These are phyloP conservation scores for Amanita muscaria DNA, from an alignment of 768 basidiomycete genomes.

Conservation along the genomic window DNA sequence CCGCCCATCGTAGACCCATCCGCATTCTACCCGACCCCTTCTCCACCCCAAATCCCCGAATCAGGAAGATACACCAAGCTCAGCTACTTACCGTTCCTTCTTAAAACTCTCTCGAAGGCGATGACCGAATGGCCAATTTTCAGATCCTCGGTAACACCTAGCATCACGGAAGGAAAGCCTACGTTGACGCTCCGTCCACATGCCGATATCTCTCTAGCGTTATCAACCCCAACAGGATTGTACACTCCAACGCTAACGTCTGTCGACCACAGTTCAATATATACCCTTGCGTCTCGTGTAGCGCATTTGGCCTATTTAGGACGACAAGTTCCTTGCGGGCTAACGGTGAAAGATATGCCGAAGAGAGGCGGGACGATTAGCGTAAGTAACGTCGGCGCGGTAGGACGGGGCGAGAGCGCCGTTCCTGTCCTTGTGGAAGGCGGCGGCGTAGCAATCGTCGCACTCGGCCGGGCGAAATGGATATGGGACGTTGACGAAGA, in stretches of 20 bases:
- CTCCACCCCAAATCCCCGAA: constrained; percentile 35
- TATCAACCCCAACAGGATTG: constrained; percentile 75
- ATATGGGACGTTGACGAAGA: constrained; percentile 54
- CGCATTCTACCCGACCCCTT: constrained; percentile 29
- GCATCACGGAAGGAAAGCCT: constrained; percentile 36
- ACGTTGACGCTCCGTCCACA: constrained; percentile 64
- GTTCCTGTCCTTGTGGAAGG: constrained; percentile 72
- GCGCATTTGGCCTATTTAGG: constrained; percentile 56
- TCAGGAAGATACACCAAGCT: constrained; percentile 53
- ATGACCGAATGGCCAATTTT: constrained; percentile 85
- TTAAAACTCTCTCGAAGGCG: constrained; percentile 72
- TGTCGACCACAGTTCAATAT: constrained; percentile 49
- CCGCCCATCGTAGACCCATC: constrained; percentile 28
- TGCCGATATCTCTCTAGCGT: constrained; percentile 67
- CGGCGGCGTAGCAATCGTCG: constrained; percentile 80
- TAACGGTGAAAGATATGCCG: constrained; percentile 64
- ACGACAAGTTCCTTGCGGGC: constrained; percentile 54
- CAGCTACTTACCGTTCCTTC: constrained; percentile 75
- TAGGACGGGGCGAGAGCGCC: constrained; percentile 66
- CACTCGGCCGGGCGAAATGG: constrained; percentile 73
- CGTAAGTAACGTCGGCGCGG: constrained; percentile 74
- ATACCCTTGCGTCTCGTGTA: constrained; percentile 51
- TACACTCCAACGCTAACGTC: constrained; percentile 67
- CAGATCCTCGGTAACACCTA: constrained; percentile 56
- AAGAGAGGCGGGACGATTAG: constrained; percentile 70